Conservation (phyloP, 176 grass and related monocot genomes). For the Poa pratensis region DNA sequence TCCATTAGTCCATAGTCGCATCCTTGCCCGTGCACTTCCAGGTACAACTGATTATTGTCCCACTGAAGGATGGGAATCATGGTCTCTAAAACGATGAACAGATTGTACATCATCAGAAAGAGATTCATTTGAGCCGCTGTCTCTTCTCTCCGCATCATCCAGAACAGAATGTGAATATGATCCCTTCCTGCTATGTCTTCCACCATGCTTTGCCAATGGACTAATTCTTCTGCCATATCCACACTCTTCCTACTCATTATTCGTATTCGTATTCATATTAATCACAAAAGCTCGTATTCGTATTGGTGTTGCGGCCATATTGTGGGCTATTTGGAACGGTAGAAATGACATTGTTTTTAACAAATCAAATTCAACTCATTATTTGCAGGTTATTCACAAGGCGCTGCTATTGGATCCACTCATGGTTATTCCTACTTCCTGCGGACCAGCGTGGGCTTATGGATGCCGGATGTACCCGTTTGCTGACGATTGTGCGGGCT, state of each 20-base stretch:
- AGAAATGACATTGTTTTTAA: too few relatives aligned
- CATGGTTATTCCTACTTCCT: too few relatives aligned
- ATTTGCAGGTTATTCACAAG: too few relatives aligned
- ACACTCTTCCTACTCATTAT: constrained; percentile 30
- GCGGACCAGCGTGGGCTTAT: too few relatives aligned
- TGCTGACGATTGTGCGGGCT: too few relatives aligned
- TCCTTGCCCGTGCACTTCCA: constrained; percentile 37
- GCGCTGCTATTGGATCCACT: too few relatives aligned
- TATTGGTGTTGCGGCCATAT: too few relatives aligned
- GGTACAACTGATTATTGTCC: constrained; percentile 21
- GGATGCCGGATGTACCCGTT: too few relatives aligned
- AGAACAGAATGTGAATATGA: constrained; percentile 45
- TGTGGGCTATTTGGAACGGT: too few relatives aligned
- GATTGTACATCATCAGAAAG: constrained; percentile 26
- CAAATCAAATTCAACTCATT: too few relatives aligned
- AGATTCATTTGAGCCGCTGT: constrained; percentile 43
- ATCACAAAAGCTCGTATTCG: too few relatives aligned
- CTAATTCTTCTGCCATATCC: constrained; percentile 33
- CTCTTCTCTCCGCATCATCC: constrained; percentile 44
- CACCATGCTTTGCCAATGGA: constrained; percentile 36
- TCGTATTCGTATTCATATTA: too few relatives aligned
- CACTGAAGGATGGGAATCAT: constrained; percentile 40
- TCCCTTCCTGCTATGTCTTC: constrained; percentile 34
- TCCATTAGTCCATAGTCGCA: constrained; percentile 36
- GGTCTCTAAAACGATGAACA: constrained; percentile 35